Evolutionary conservation across 2,329 filamentous ascomycete species (phyloP).

Genomic region (Alternaria arborescens): DNA sequence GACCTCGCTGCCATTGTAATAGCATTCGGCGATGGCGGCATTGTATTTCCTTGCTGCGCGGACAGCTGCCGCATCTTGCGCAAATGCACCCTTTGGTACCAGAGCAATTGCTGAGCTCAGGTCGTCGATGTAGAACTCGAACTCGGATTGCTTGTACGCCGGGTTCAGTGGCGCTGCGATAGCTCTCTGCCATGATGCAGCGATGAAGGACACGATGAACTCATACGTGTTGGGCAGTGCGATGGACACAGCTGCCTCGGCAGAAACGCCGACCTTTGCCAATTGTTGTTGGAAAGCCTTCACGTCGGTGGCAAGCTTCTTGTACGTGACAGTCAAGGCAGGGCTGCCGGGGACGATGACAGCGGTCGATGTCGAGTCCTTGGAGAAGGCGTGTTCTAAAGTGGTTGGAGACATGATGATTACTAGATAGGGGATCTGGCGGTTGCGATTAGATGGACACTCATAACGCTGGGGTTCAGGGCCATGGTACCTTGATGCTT

Average conservation of each 20-base stretch:
- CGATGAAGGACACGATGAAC: conserved; percentile 87
- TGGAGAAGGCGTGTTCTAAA: conserved; percentile 65
- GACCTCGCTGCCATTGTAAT: conserved; percentile 77
- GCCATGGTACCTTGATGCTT: conserved; percentile 11
- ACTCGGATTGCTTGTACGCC: conserved; percentile 87
- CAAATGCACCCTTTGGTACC: conserved; percentile 75
- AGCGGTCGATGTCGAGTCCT: conserved; percentile 63
- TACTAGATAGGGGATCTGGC: conserved; percentile 21
- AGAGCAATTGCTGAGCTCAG: conserved; percentile 80
- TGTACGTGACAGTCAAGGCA: conserved; percentile 74
- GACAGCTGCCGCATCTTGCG: conserved; percentile 73
- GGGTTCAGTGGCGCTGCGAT: conserved; percentile 89
- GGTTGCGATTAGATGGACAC: conserved; percentile 15
- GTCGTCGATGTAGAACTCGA: conserved; percentile 92
- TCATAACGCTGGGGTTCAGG: background rate
- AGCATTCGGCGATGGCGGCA: conserved; percentile 86
- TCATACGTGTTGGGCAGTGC: conserved; percentile 85
- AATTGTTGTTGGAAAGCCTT: conserved; percentile 78
- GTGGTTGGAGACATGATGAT: conserved; percentile 64
- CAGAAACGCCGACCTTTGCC: conserved; percentile 74
- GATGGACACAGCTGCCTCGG: conserved; percentile 78
- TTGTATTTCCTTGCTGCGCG: conserved; percentile 80
- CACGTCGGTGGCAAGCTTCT: conserved; percentile 71
- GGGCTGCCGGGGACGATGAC: conserved; percentile 77
- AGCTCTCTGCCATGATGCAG: conserved; percentile 82